phyloP scores from a whole-genome alignment of 805 yeast species.

The Kodamaea hsintzibuensis region DNA sequence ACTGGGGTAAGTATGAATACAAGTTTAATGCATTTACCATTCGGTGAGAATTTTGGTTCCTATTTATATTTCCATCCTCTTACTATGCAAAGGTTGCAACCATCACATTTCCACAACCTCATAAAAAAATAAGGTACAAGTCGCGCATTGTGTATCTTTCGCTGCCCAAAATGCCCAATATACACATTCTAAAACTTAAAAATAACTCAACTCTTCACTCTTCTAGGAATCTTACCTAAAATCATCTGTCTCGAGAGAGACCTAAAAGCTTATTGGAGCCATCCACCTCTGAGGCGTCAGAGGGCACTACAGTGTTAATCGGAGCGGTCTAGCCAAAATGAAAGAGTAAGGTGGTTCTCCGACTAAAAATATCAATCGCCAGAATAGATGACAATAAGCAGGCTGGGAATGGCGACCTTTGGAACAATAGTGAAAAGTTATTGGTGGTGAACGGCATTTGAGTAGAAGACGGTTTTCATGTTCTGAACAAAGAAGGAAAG shows the following conservation, averaged over 20 bases:
- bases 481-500: not conserved
- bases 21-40: not conserved
- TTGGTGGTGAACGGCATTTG: not conserved
- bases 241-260: not conserved
- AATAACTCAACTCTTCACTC: not conserved
- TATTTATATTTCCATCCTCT: not conserved
- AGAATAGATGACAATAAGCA: not conserved
- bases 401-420: not conserved
- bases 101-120: not conserved
- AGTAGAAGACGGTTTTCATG: not conserved
- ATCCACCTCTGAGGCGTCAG: not conserved
- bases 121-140: not conserved
- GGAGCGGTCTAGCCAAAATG: not conserved
- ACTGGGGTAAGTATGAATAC: constrained; percentile 4
- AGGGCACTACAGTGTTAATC: not conserved
- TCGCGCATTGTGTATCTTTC: not conserved
- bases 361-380: not conserved
- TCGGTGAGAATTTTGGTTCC: not conserved
- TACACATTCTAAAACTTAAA: not conserved
- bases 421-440: not conserved
- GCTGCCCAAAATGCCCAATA: not conserved
- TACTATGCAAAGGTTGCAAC: constrained; percentile 1
- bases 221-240: not conserved
- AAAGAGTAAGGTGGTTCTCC: not conserved
- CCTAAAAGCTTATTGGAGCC: not conserved